A percentile compares a stretch with the other conserved stretches of the same genome.
phyloP scores from a whole-genome alignment of 805 yeast genomes.

The Kazachstania africana region DNA sequence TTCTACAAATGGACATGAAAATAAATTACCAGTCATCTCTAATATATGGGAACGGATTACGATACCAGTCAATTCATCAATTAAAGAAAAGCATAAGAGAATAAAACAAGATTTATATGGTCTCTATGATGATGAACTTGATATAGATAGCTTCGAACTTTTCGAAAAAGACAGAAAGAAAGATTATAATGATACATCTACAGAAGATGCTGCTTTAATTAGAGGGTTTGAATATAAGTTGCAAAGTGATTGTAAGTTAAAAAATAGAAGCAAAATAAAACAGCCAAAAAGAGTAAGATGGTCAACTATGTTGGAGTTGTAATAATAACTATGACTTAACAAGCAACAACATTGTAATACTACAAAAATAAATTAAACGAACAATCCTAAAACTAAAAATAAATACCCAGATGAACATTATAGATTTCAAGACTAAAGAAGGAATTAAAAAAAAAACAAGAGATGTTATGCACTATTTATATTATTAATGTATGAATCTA shows the following conservation, averaged over 20 bases:
- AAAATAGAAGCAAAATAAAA: not conserved
- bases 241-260: not conserved
- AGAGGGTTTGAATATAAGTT: slow-evolving; percentile 18
- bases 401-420: no score
- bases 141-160: slow-evolving; percentile 1
- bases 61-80: slow-evolving; percentile 20
- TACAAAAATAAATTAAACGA: no score
- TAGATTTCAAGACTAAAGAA: no score
- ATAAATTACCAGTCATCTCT: slow-evolving; percentile 15
- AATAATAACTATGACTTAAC: no score
- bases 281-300: slow-evolving; percentile 2
- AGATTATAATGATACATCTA: not conserved
- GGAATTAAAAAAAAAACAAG: no score
- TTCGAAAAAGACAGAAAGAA: slow-evolving; percentile 1
- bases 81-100: slow-evolving; percentile 16
- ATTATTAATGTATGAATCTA: no score
- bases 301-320: slow-evolving; percentile 2
- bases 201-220: slow-evolving; percentile 21
- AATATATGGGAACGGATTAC: slow-evolving; percentile 19
- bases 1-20: slow-evolving; percentile 7
- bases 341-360: no score
- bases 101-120: slow-evolving; percentile 10
- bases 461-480: no score
- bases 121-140: slow-evolving; percentile 2
- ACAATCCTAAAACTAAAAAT: no score